phyloP scores from a whole-genome alignment of 306 rosid genomes.

The Malus fusca region DNA sequence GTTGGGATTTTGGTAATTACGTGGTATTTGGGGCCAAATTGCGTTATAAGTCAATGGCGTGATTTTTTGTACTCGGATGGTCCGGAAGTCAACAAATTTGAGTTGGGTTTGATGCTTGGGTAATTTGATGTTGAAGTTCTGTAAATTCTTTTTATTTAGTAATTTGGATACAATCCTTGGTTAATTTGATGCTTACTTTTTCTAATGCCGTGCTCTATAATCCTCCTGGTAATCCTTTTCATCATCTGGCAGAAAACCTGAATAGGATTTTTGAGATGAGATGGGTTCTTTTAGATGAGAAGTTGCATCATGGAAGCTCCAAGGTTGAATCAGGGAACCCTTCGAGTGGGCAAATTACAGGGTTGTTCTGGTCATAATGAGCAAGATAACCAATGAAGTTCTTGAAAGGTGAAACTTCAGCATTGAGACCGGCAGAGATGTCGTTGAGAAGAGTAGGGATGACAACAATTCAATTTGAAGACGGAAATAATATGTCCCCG shows the following conservation, averaged over 20 bases:
- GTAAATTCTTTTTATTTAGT: too few species aligned
- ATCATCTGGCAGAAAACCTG: slow-evolving; percentile 64
- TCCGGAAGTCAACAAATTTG: neutral
- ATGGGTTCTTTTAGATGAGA: slow-evolving; percentile 45
- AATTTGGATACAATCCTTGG: neutral
- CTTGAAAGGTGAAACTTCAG: slow-evolving; percentile 98
- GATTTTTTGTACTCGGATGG: neutral
- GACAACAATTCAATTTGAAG: too few species aligned
- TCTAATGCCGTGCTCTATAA: slow-evolving; percentile 81
- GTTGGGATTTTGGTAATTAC: neutral
- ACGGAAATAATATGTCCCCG: neutral
- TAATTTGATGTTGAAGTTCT: neutral
- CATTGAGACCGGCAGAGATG: slow-evolving; percentile 80
- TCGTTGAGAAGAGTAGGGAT: slow-evolving; percentile 64
- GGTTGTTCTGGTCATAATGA: slow-evolving; percentile 88
- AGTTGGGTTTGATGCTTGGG: neutral
- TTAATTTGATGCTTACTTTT: slow-evolving; percentile 62
- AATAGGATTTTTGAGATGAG: slow-evolving; percentile 48
- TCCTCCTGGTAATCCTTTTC: slow-evolving; percentile 69
- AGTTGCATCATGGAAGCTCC: slow-evolving; percentile 30
- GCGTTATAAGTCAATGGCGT: neutral
- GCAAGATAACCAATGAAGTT: slow-evolving; percentile 69
- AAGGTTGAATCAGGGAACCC: slow-evolving; percentile 30
- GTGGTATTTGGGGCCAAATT: neutral
- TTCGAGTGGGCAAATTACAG: slow-evolving; percentile 61